Evolutionary conservation across 805 yeast genomes (phyloP).

Genomic region (Hanseniaspora meyeri): DNA sequence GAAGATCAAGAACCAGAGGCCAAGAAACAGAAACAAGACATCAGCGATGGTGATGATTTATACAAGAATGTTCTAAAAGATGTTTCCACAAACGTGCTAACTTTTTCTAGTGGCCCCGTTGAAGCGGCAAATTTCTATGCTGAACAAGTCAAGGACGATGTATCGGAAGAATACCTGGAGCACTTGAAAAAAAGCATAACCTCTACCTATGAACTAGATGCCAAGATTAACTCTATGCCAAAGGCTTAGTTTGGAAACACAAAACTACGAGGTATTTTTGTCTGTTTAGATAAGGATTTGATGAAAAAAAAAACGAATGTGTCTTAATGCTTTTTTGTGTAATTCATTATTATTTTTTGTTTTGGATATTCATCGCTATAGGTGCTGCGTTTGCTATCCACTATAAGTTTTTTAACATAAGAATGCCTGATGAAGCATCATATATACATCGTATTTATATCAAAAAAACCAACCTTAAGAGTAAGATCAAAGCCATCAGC

Average conservation of each 20-base stretch:
- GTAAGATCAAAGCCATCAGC: too few relatives aligned
- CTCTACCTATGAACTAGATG: not conserved
- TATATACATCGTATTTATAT: too few relatives aligned
- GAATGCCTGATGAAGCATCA: too few relatives aligned
- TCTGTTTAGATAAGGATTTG: too few relatives aligned
- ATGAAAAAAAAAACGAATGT: not conserved
- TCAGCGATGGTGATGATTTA: not conserved
- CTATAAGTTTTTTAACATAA: too few relatives aligned
- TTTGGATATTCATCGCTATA: too few relatives aligned
- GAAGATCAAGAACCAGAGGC: not conserved
- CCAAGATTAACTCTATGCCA: not conserved
- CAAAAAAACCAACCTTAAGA: too few relatives aligned
- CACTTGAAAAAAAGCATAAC: not conserved
- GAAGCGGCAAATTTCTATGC: slow-evolving; percentile 1
- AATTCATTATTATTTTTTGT: not conserved
- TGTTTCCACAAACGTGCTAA: not conserved
- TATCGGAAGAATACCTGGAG: not conserved
- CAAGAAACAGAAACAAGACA: not conserved
- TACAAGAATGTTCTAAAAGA: not conserved
- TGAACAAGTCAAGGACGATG: slow-evolving; percentile 2
- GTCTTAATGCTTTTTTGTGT: not conserved
- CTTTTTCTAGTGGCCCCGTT: not conserved
- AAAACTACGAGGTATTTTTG: not conserved
- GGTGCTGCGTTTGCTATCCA: too few relatives aligned
- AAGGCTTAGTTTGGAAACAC: not conserved